phyloP scores from a whole-genome alignment of 2,329 filamentous ascomycete species.

The Colletotrichum musicola region DNA sequence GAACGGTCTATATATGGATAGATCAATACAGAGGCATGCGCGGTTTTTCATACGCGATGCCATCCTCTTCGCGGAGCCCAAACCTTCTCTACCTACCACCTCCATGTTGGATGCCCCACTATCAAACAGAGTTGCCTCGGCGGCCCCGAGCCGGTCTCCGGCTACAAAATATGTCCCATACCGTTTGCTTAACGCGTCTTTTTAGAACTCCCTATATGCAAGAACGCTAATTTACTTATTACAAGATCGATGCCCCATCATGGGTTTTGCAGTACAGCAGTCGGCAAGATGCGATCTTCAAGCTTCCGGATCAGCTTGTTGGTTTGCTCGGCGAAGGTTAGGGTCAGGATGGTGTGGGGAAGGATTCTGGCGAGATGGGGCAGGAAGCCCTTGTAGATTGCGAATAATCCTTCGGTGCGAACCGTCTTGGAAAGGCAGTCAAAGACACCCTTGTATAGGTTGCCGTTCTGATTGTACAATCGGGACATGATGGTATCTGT shows the following conservation, averaged over 20 bases:
- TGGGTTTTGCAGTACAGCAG: conserved; percentile 49
- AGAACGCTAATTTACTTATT: conserved; percentile 35
- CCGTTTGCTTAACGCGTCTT: conserved; percentile 19
- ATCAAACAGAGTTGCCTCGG: neutral
- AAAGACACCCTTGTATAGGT: conserved; percentile 93
- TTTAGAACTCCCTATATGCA: conserved; percentile 39
- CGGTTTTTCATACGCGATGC: neutral
- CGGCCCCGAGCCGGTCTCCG: conserved; percentile 8
- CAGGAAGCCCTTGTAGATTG: conserved; percentile 98
- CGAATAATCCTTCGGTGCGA: conserved; percentile 88
- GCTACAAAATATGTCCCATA: conserved; percentile 11
- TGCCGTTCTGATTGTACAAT: conserved; percentile 98
- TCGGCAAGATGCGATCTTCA: conserved; percentile 70
- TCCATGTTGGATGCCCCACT: neutral
- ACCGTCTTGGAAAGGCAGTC: conserved; percentile 94
- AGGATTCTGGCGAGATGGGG: conserved; percentile 94
- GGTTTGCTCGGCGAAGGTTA: conserved; percentile 95
- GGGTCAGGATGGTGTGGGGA: conserved; percentile 93
- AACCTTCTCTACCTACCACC: conserved; percentile 10
- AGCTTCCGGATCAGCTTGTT: conserved; percentile 90
- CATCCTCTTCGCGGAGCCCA: neutral
- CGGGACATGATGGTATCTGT: conserved; percentile 97
- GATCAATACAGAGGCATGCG: conserved; percentile 16
- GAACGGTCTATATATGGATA: conserved; percentile 72
- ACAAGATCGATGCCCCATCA: conserved; percentile 36